Evolutionary conservation across 1,284 basidiomycete genomes (phyloP), one percentile per base, ranked within the genome.

Genomic region (Cerioporus squamosus): DNA sequence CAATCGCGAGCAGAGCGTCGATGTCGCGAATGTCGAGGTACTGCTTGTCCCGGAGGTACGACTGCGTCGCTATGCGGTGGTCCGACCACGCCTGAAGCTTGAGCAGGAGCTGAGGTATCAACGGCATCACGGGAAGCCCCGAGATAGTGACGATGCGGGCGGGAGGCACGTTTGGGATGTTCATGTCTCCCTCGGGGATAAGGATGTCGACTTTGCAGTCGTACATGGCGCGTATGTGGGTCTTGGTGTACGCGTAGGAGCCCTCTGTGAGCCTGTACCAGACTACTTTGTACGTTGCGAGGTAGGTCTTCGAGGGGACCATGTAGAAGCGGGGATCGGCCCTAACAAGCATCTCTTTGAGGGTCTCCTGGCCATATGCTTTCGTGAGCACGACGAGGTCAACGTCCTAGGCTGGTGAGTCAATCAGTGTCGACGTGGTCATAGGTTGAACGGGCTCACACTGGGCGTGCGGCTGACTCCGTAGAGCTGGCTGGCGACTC

Each of bases 151-250:
- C 61, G 10, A 83, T 74, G 14, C 61, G 56, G 1, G 57, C 46
- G 0, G 54, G 8, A 0, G 77, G 75, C 12, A 83, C 72, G 9
- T 60, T 26, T 5, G 80, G 80, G 53, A 83, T 78, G 63, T 77
- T 74, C 56, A 84, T 69, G 9, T 73, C 66, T 0, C 80, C 79
- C 0, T 36, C 33, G 10, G 82, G 81, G 23, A 76, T 52, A 40
- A 84, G 77, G 53, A 86, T 72, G 65, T 85, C 82, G 46, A 85
- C 79, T 68, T 85, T 85, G 68, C 81, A 81, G 26, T 66, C 60
- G 23, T 36, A 36, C 33, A 36, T 36, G 12, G 33, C 33, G 33
- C 33, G 33, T 6, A 67, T 61, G 29, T 48, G 29, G 8, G 48
- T 61, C 14, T 52, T 56, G 15, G 55, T 44, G n/a, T 53, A 44